phyloP scores from a whole-genome alignment of 176 grass and related monocot species.

The Alopecurus myosuroides region DNA sequence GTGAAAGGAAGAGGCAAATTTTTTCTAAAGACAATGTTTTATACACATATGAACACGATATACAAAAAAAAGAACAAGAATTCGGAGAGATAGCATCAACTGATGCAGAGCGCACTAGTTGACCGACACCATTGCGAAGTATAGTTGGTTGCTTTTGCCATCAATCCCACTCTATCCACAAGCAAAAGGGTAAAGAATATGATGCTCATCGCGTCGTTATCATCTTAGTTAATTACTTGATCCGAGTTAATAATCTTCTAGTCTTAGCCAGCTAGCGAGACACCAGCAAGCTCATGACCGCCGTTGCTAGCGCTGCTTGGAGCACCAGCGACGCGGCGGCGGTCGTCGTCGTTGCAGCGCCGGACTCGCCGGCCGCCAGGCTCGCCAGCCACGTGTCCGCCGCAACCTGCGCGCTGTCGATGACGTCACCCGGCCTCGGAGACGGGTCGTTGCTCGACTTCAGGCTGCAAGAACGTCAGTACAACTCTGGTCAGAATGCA shows the following conservation, averaged over 20 bases:
- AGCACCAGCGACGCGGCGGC: constrained; percentile 13
- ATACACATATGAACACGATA: constrained; percentile 4
- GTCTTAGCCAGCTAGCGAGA: background rate
- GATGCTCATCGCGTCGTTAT: constrained; percentile 23
- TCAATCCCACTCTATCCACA: constrained; percentile 28
- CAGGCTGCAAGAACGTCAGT: constrained; percentile 31
- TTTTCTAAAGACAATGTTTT: background rate
- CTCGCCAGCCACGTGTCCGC: constrained; percentile 77
- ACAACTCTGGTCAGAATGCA: constrained; percentile 4
- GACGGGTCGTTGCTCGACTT: constrained; percentile 47
- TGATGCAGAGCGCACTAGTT: constrained; percentile 19
- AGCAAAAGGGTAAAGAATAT: constrained; percentile 35
- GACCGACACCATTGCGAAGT: background rate
- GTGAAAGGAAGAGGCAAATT: background rate
- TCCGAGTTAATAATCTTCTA: background rate
- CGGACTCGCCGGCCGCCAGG: constrained; percentile 57
- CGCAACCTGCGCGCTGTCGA: constrained; percentile 29
- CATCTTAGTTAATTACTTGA: background rate
- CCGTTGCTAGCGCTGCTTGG: constrained; percentile 18
- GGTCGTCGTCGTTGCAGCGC: background rate
- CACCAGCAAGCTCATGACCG: constrained; percentile 26
- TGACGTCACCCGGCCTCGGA: constrained; percentile 34
- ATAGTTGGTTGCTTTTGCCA: background rate
- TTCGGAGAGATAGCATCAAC: background rate
- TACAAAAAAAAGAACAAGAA: background rate